These are phyloP conservation scores for Phaeosphaeria sp. DNA, from an alignment of 2,329 filamentous ascomycete species.

Conservation along the genomic window DNA sequence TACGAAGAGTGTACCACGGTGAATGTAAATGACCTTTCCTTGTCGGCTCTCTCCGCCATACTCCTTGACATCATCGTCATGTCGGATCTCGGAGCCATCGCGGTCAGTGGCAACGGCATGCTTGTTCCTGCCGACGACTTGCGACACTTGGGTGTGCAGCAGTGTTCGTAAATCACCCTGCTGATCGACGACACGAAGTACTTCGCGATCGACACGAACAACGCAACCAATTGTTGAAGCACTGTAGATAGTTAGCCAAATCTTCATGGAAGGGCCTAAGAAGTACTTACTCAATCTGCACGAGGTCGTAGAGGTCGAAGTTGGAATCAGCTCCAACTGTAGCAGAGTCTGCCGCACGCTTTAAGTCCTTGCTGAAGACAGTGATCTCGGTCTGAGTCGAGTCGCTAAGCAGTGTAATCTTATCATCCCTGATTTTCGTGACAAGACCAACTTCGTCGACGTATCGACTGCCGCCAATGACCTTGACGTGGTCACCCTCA, in stretches of 20 bases:
- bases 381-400: conserved; percentile 93
- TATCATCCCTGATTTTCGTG: conserved; percentile 89
- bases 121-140: conserved; percentile 82
- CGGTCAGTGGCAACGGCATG: conserved; percentile 90
- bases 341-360: conserved; percentile 90
- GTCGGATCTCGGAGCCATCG: conserved; percentile 89
- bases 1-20: conserved; percentile 90
- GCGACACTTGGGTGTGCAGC: conserved; percentile 89
- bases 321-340: conserved; percentile 85
- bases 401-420: conserved; percentile 91
- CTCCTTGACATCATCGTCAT: conserved; percentile 92
- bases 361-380: conserved; percentile 95
- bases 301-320: conserved; percentile 90
- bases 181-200: conserved; percentile 87
- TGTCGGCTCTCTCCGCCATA: conserved; percentile 82
- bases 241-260: conserved; percentile 44
- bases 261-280: not conserved
- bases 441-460: conserved; percentile 97
- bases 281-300: conserved; percentile 78
- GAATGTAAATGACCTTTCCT: conserved; percentile 91
- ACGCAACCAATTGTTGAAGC: conserved; percentile 91
- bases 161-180: conserved; percentile 82
- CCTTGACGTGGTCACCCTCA: conserved; percentile 96
- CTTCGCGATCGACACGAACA: conserved; percentile 94
- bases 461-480: conserved; percentile 94